Evolutionary conservation across 768 basidiomycete species (phyloP), one percentile per base, ranked within the genome.

Genomic region (Trametes cubensis): DNA sequence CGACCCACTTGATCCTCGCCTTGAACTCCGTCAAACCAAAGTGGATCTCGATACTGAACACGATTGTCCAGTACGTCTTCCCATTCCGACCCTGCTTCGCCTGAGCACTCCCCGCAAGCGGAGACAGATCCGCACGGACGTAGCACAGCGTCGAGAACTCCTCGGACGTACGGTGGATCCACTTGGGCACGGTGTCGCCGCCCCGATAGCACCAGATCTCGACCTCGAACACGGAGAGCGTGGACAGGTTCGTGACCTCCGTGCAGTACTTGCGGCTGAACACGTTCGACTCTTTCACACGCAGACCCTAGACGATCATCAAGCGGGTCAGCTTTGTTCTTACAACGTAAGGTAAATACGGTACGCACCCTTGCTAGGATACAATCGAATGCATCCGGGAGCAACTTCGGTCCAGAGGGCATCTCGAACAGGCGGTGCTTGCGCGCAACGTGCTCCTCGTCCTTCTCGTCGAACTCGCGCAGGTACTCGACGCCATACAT

Each of bases 151-250:
- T 92, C 1, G 89, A 88, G 64, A 90, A 92, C 38, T 85, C 77
- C 58, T 89, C 90, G 84, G 63, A 28, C 13, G 30, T 63, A 57
- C 89, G 77, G 48, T 85, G 78, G 55, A 92, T 92, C 90, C 90
- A 92, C 66, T 85, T 83, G 0, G 90, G 90, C 38, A 87, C 77
- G 7, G 74, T 77, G 64, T 87, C 83, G 47, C 87, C 87, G n/a
- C 90, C 89, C 69, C 90, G 79, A 73, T 83, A 92, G 70, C 90
- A 92, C 90, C 90, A 92, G 66, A 92, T 82, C 72, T 92, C 89
- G 26, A 92, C 89, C 70, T 92, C 90, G 65, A 92, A 92, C 18
- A 91, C 87, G 15, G 87, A 89, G 5, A 91, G 78, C 66, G 89
- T 87, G 4, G 85, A 84, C 30, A 92, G 71, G 63, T 83, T 90